phyloP scores from a whole-genome alignment of 495 filamentous ascomycete genomes.

The Articulospora tetracladia region DNA sequence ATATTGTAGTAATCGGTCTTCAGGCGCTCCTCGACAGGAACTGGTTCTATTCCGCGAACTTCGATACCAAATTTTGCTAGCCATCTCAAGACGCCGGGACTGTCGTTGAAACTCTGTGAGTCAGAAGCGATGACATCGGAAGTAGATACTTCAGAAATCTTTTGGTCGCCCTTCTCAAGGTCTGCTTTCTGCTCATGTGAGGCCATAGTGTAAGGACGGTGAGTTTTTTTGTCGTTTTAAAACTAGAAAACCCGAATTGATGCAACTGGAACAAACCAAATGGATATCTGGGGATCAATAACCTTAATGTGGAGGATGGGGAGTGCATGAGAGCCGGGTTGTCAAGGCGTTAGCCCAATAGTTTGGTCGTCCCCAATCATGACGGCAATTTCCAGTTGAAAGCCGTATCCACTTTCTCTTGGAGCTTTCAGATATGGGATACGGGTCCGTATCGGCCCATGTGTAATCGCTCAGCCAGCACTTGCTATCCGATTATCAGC shows the following conservation, averaged over 20 bases:
- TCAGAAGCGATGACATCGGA: neutral
- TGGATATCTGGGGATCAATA: neutral
- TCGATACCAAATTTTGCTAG: constrained; percentile 27
- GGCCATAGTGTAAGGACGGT: neutral
- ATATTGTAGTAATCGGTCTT: constrained; percentile 42
- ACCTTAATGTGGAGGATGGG: neutral
- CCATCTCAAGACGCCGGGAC: neutral
- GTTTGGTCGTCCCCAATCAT: neutral
- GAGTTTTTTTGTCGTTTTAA: neutral
- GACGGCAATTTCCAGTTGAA: neutral
- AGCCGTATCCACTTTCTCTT: neutral
- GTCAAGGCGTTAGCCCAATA: neutral
- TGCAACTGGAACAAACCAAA: neutral
- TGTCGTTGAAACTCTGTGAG: neutral
- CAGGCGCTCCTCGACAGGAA: constrained; percentile 47
- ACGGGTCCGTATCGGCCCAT: too few relatives aligned
- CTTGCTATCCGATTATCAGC: neutral
- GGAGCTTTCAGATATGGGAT: neutral
- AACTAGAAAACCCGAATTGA: neutral
- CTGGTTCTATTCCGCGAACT: constrained; percentile 45
- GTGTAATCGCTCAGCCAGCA: neutral
- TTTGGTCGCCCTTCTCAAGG: neutral
- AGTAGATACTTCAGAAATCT: neutral
- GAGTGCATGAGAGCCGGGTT: neutral
- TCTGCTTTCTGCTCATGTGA: neutral